Base-by-base conservation (phyloP, 1,284 basidiomycete genomes). In the Boletus semigastroideus region DNA sequence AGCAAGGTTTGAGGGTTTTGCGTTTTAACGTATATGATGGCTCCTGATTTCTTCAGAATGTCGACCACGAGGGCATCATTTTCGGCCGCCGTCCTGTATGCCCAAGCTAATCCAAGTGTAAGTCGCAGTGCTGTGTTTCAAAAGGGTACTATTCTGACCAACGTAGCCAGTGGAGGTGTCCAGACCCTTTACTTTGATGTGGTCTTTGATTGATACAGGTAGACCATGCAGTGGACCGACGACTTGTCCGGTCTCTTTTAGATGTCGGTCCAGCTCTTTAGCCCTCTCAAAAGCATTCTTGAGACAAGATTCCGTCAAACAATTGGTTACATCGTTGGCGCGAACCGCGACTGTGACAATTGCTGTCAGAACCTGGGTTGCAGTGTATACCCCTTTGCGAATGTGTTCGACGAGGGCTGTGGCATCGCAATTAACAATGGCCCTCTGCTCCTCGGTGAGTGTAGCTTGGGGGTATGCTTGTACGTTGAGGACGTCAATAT, bases 181-280 rank as follows among this genome's bases (percentile, higher is more conserved):
- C 37, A 73, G 62, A n/a, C 73, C 77, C 49, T 75, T 73, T 33
- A 79, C 68, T 48, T 70, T 66, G 60, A 78, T 75, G 56, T 82
- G 80, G 58, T 83, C 80, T 65, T 84, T 83, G 59, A 78, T 65
- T 22, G 71, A 72, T 40, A 83, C 67, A 1, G 84, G 83, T 10
- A 86, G 60, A 5, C 84, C 84, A 57, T 85, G 83, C 37, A 86
- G 65, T 6, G 82, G 81, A 13, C 83, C 83, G 17, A 82, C 71
- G n/a, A 76, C 67, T 46, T 73, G 56, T 2, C 79, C 79, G 2
- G 74, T 81, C 48, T 69, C 58, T 39, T 70, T 66, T 30, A 79
- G 60, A 62, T 79, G 60, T 17, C 63, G 69, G 62, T 86, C 84
- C 42, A 84, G 70, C 56, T 78, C 72, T 20, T 62, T 64, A 0